phyloP scores from a whole-genome alignment of 345 rosid species.

The Hibiscus tridactylites region DNA sequence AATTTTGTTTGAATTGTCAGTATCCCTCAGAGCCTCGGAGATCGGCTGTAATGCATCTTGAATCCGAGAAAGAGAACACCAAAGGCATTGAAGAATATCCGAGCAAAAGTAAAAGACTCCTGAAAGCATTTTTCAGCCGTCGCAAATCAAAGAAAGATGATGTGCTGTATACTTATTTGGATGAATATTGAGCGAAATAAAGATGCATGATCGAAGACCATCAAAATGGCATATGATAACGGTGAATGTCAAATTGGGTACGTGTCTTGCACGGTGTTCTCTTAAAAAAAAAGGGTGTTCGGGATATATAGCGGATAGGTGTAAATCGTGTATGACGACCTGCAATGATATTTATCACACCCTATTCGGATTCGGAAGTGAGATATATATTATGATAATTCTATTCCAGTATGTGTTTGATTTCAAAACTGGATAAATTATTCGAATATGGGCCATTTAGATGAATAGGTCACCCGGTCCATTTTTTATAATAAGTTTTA shows the following conservation, averaged over 20 bases:
- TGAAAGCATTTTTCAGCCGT: constrained; percentile 81
- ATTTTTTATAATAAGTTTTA: too few relatives aligned
- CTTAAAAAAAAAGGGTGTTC: too few relatives aligned
- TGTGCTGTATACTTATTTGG: constrained; percentile 67
- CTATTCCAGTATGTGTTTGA: too few relatives aligned
- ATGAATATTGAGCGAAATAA: constrained; percentile 35
- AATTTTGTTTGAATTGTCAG: constrained; percentile 25
- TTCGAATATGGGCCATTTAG: too few relatives aligned
- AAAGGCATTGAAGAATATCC: constrained; percentile 60
- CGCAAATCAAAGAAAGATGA: constrained; percentile 93
- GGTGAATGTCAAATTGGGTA: neutral
- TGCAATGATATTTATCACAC: too few relatives aligned
- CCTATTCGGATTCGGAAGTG: too few relatives aligned
- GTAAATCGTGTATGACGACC: too few relatives aligned
- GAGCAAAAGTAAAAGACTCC: constrained; percentile 83
- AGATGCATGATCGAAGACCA: too few relatives aligned
- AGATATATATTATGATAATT: too few relatives aligned
- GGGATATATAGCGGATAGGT: too few relatives aligned
- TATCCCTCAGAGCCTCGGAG: constrained; percentile 81
- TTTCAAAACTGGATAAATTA: too few relatives aligned
- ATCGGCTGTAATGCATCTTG: constrained; percentile 62
- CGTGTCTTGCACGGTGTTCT: neutral
- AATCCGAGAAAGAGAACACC: constrained; percentile 41
- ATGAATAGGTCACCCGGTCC: too few relatives aligned
- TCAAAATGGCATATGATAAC: neutral